These are phyloP conservation scores for Hymenoscyphus repandus DNA, from an alignment of 2,329 filamentous ascomycete genomes.

Conservation along the genomic window DNA sequence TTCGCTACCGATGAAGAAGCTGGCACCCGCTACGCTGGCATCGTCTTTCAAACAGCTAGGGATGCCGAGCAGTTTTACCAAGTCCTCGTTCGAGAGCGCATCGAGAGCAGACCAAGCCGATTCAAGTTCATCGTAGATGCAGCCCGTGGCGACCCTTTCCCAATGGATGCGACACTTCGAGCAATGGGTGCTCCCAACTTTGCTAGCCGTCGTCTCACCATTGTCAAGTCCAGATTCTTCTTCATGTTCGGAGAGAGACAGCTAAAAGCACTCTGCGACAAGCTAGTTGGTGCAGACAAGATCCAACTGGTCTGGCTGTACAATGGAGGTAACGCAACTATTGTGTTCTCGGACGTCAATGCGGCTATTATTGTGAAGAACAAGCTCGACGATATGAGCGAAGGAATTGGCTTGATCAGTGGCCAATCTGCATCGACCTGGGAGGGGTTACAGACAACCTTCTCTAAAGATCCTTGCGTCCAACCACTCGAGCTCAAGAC, in stretches of 20 bases:
- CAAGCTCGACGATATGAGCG: constrained; percentile 19
- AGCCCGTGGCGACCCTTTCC: constrained; percentile 21
- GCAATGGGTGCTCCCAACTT: constrained; percentile 21
- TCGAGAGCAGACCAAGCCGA: constrained; percentile 12
- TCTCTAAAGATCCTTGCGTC: constrained; percentile 26
- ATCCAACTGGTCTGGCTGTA: constrained; percentile 28
- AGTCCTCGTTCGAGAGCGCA: constrained; percentile 17
- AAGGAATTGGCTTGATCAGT: constrained; percentile 1
- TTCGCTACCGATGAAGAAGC: constrained; percentile 23
- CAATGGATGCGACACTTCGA: constrained; percentile 19
- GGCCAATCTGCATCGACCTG: constrained; percentile 14
- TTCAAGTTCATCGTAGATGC: constrained; percentile 26
- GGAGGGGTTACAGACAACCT: constrained; percentile 22
- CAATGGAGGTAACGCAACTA: constrained; percentile 31
- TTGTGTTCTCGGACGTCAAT: constrained; percentile 27
- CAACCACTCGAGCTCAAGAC: constrained; percentile 18
- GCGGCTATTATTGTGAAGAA: constrained; percentile 26
- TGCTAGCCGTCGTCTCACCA: constrained; percentile 27
- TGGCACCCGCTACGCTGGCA: constrained; percentile 18
- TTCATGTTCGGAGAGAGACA: constrained; percentile 23
- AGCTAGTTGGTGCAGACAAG: constrained; percentile 19
- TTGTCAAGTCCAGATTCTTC: constrained; percentile 30
- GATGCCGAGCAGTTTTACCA: constrained; percentile 23
- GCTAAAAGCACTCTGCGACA: constrained; percentile 21
- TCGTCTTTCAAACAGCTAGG: constrained; percentile 26